These are phyloP conservation scores for barrel medic (Medicago truncatula) DNA, from an alignment of 306 rosid genomes.

Conservation along the genomic window DNA sequence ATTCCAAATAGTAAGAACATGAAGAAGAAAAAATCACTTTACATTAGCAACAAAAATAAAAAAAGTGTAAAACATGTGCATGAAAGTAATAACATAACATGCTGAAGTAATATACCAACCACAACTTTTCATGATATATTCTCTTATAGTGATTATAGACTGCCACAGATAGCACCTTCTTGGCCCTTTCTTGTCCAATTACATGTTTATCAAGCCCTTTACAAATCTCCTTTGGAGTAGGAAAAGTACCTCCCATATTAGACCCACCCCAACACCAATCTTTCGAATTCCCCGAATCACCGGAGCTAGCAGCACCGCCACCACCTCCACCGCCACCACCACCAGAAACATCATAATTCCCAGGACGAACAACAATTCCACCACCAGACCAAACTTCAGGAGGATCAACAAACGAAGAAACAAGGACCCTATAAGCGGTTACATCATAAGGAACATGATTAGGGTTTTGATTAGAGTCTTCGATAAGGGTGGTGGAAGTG, in stretches of 20 bases:
- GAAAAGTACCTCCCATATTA: slow-evolving; percentile 73
- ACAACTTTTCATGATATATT: slow-evolving; percentile 64
- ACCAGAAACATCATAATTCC: slow-evolving; percentile 49
- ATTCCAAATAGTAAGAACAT: slow-evolving; percentile 56
- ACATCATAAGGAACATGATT: neutral
- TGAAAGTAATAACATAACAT: neutral
- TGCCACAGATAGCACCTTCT: slow-evolving; percentile 96
- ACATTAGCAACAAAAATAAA: neutral
- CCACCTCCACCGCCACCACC: slow-evolving; percentile 60
- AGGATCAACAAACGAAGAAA: slow-evolving; percentile 74
- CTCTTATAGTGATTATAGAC: slow-evolving; percentile 98
- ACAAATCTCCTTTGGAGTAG: slow-evolving; percentile 94
- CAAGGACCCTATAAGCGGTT: slow-evolving; percentile 22
- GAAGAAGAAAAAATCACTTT: slow-evolving; percentile 33
- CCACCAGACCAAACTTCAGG: slow-evolving; percentile 96
- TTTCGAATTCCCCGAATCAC: slow-evolving; percentile 59
- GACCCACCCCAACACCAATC: slow-evolving; percentile 94
- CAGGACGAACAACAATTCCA: slow-evolving; percentile 72
- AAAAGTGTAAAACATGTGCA: neutral
- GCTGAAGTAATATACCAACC: slow-evolving; percentile 58
- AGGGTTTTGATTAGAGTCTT: slow-evolving; percentile 11
- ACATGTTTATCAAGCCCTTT: slow-evolving; percentile 93
- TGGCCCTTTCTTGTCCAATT: slow-evolving; percentile 95
- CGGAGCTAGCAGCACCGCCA: slow-evolving; percentile 50
- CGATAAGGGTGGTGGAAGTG: neutral